Evolutionary conservation across 75 land plant genomes (phyloP).

Genomic region (Pinus taeda): DNA sequence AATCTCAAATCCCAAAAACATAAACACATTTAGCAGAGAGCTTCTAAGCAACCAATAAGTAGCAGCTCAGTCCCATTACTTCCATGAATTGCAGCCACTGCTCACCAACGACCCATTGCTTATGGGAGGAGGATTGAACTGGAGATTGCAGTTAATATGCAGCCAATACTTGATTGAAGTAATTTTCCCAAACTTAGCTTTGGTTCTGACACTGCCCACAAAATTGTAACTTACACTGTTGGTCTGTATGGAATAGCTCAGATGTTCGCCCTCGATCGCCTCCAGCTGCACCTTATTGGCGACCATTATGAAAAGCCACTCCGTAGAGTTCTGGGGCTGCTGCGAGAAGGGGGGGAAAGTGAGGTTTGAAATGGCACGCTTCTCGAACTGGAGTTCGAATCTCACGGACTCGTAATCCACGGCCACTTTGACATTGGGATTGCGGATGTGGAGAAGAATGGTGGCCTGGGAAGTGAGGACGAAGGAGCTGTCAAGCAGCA

Average conservation of each 20-base stretch:
- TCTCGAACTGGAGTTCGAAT: slow-evolving; percentile 36
- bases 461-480: slow-evolving; percentile 40
- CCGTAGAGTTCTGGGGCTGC: slow-evolving; percentile 22
- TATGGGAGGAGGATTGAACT: slow-evolving; percentile 40
- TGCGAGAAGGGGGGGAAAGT: slow-evolving; percentile 32
- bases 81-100: no score
- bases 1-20: no score
- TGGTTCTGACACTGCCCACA: slow-evolving; percentile 38
- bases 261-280: slow-evolving; percentile 19
- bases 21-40: no score
- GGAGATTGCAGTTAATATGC: slow-evolving; percentile 31
- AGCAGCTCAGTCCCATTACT: no score
- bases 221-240: slow-evolving; percentile 28
- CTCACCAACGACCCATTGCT: no score
- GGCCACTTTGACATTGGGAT: slow-evolving; percentile 49
- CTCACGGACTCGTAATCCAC: slow-evolving; percentile 31
- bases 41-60: no score
- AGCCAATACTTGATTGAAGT: slow-evolving; percentile 45
- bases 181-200: slow-evolving; percentile 22
- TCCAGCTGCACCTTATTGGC: slow-evolving; percentile 38
- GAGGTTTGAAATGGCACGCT: slow-evolving; percentile 29
- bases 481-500: slow-evolving; percentile 38
- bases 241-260: slow-evolving; percentile 31
- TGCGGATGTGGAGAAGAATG: slow-evolving; percentile 45
- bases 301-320: slow-evolving; percentile 26